Base-by-base conservation (phyloP, 257 asterid species). In the Solanum habrochaites region DNA sequence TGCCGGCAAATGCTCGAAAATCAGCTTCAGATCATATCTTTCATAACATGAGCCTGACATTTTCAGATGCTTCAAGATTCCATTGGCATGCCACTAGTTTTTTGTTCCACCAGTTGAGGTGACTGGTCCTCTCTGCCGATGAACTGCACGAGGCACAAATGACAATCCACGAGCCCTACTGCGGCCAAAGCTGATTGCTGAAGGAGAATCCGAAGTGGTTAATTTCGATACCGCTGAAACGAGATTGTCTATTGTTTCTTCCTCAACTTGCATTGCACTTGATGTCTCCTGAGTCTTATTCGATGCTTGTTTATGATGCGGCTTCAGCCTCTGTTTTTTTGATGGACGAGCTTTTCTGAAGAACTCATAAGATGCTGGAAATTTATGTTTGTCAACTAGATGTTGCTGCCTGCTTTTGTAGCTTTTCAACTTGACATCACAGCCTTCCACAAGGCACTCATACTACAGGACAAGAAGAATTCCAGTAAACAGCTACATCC, bases 381-480 rank as follows among this genome's bases (percentile, higher is more conserved):
- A 97, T 77, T 94, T 94, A 88, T 97, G 99, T 92, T 94, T 95
- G 92, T 97, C 98, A 11, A 94, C 88, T 78, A 97, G 92, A 90
- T 97, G 99, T 56, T 95, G 98, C 86, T 94, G 98, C 89, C 99
- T 92, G 92, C 91, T 92, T 92, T 95, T 95, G 93, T 95, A 94
- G 92, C 93, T 93, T 91, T 94, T 97, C 91, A 97, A 92, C 91
- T 94, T 95, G 77, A 86, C 91, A 84, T 91, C 96, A 84, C 99
- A 97, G 87, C 98, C 98, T 93, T 97, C 98, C 71, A 97, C 99
- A 39, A 95, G 98, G 93, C 99, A 97, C 90, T 94, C 98, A 67
- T 93, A 97, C 99, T 97, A 85, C 75, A 88, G 29, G 52, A 86
- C 88, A 35, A 82, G n/a, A 7, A 29, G 49, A 62, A 23, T 43